Conservation (phyloP, 1,139 yeast species). For the Kodamaea alishanica region DNA sequence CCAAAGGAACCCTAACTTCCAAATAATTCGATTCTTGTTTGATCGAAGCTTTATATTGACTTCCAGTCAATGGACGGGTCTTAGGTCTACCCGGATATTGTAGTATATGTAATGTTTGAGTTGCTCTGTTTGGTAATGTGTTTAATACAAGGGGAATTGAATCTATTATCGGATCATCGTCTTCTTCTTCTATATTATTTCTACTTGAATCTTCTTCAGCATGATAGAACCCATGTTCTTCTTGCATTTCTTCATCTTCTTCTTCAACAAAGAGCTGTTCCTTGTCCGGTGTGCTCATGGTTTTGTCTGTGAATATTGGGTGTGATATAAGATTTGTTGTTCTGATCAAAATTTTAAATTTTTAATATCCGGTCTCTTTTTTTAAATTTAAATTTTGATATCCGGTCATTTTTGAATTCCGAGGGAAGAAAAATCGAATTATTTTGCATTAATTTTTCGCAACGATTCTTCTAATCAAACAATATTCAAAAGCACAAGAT, state of each 20-base stretch:
- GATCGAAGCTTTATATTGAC: slow-evolving; percentile 49
- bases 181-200: slow-evolving; percentile 16
- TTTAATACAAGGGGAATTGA: slow-evolving; percentile 63
- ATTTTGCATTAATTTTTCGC: neutral
- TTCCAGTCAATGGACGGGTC: slow-evolving; percentile 41
- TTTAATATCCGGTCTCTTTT: neutral
- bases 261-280: neutral
- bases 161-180: slow-evolving; percentile 73
- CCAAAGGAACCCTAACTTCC: slow-evolving; percentile 71
- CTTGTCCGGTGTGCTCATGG: neutral
- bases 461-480: slow-evolving; percentile 1
- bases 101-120: slow-evolving; percentile 34
- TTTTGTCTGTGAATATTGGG: slow-evolving; percentile 25
- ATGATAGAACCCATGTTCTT: neutral
- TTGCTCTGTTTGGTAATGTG: slow-evolving; percentile 18
- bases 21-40: slow-evolving; percentile 56
- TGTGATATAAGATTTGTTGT: slow-evolving; percentile 3
- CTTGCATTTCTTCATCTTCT: slow-evolving; percentile 2
- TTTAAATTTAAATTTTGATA: slow-evolving; percentile 2
- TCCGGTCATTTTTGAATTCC: neutral
- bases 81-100: slow-evolving; percentile 77
- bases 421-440: neutral
- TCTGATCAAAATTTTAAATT: no score
- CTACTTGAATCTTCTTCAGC: slow-evolving; percentile 1
- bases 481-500: slow-evolving; percentile 7